These are phyloP conservation scores for Wickerhamiella kurtzmanii DNA, from an alignment of 805 yeast genomes.

Conservation along the genomic window DNA sequence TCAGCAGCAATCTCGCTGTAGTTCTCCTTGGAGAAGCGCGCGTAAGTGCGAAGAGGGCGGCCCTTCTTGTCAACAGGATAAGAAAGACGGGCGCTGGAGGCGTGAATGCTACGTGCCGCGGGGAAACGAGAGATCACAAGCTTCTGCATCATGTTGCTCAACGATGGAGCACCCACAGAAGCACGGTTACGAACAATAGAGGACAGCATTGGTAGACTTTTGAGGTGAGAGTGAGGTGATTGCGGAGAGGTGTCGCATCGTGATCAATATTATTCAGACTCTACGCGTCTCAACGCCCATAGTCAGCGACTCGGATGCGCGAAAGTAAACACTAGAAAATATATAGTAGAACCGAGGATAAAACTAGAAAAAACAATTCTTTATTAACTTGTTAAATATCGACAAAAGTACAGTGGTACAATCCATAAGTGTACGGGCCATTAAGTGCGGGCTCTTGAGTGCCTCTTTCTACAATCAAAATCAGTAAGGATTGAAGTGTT, in stretches of 20 bases:
- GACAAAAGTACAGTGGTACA: too few relatives aligned
- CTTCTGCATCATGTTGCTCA: background rate
- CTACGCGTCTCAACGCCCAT: background rate
- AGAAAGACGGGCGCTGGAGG: constrained; percentile 10
- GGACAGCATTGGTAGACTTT: background rate
- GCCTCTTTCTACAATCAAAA: background rate
- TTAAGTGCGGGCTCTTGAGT: background rate
- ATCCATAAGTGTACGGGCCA: too few relatives aligned
- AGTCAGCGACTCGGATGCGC: too few relatives aligned
- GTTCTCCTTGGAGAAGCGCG: constrained; percentile 94
- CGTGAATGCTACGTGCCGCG: constrained; percentile 11
- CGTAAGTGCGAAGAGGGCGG: constrained; percentile 77
- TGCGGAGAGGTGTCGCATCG: background rate
- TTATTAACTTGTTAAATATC: too few relatives aligned
- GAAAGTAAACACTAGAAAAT: too few relatives aligned
- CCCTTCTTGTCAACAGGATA: constrained; percentile 17
- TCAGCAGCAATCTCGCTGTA: constrained; percentile 87
- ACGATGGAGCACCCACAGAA: background rate
- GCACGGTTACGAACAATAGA: background rate
- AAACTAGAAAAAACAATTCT: background rate
- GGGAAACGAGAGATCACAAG: constrained; percentile 2
- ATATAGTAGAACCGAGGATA: too few relatives aligned
- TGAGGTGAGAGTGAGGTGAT: background rate
- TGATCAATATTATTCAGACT: background rate
- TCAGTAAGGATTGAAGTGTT: constrained; percentile 74